Percentiles rank a stretch among this genome's conserved stretches.
phyloP scores from a whole-genome alignment of 228 moss, liverwort and hornwort genomes.

The Sphagnum magellanicum region DNA sequence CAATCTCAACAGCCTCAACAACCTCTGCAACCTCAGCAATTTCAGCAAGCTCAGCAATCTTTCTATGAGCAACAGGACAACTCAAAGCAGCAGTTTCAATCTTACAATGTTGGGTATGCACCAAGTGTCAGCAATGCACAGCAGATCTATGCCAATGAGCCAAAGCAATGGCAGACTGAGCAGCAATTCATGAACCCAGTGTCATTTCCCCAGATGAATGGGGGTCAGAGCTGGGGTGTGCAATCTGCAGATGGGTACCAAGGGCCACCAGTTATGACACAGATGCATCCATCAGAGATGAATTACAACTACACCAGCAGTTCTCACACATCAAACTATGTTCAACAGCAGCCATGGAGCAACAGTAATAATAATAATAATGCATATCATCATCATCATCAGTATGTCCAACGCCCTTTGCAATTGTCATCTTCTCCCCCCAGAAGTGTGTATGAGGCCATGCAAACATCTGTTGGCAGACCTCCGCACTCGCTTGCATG shows the following conservation, averaged over 20 bases:
- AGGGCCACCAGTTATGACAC: constrained; percentile 18
- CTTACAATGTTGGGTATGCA: no score
- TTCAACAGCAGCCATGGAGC: constrained; percentile 17
- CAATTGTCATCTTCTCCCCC: constrained; percentile 57
- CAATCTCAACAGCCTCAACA: no score
- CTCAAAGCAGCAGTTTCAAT: no score
- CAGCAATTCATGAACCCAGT: constrained; percentile 4
- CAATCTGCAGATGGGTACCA: constrained; percentile 16
- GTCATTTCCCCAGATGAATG: constrained; percentile 22
- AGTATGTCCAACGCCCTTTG: constrained; percentile 35
- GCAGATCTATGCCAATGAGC: constrained; percentile 11
- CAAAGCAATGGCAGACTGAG: constrained; percentile 32
- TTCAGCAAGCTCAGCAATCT: no score
- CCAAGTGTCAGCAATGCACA: background rate
- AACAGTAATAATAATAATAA: constrained; percentile 3
- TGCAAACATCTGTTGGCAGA: constrained; percentile 78
- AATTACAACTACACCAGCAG: constrained; percentile 18
- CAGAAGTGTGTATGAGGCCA: constrained; percentile 59
- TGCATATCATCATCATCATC: constrained; percentile 6
- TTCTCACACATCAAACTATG: background rate
- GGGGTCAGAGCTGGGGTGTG: constrained; percentile 27
- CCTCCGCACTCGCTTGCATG: constrained; percentile 68
- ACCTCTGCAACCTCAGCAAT: no score
- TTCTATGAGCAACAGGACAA: no score
- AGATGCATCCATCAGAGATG: constrained; percentile 16